Conservation (phyloP, 2,329 filamentous ascomycete species). For the Corinectria fuckeliana region DNA sequence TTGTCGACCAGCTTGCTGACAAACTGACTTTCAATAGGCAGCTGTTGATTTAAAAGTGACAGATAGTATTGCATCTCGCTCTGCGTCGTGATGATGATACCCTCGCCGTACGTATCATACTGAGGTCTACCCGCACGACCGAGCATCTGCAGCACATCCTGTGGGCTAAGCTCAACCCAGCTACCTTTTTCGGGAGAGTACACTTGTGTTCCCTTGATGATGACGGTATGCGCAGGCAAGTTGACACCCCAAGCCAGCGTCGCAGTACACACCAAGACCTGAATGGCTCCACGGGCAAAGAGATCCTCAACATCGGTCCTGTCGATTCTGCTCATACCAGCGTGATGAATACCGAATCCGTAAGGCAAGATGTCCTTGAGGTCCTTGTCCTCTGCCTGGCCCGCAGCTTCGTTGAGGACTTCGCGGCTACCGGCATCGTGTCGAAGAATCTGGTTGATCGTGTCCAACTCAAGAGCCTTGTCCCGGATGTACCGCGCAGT, state of each 20-base stretch:
- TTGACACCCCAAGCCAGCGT: constrained; percentile 99
- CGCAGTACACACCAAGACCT: constrained; percentile 95
- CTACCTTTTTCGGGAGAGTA: constrained; percentile 98
- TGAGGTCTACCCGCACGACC: constrained; percentile 96
- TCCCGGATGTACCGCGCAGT: constrained; percentile 96
- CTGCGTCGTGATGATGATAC: constrained; percentile 98
- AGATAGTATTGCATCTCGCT: constrained; percentile 96
- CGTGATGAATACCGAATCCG: constrained; percentile 97
- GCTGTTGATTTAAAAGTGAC: constrained; percentile 93
- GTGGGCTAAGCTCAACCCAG: constrained; percentile 96
- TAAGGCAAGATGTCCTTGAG: constrained; percentile 95
- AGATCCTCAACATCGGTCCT: constrained; percentile 94
- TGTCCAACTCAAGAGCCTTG: constrained; percentile 96
- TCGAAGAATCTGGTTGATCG: constrained; percentile 92
- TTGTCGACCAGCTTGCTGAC: constrained; percentile 94
- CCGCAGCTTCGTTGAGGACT: constrained; percentile 84
- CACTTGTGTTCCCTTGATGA: constrained; percentile 98
- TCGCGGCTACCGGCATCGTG: constrained; percentile 92
- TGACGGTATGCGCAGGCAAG: constrained; percentile 94
- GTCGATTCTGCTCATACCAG: constrained; percentile 95
- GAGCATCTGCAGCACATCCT: constrained; percentile 98
- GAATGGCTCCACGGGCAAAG: constrained; percentile 88
- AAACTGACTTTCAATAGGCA: constrained; percentile 97
- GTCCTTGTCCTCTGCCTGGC: constrained; percentile 81
- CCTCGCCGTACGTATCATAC: constrained; percentile 96